Base-by-base conservation (phyloP, 2,329 filamentous ascomycete genomes). In the Hypomyces rosellus region DNA sequence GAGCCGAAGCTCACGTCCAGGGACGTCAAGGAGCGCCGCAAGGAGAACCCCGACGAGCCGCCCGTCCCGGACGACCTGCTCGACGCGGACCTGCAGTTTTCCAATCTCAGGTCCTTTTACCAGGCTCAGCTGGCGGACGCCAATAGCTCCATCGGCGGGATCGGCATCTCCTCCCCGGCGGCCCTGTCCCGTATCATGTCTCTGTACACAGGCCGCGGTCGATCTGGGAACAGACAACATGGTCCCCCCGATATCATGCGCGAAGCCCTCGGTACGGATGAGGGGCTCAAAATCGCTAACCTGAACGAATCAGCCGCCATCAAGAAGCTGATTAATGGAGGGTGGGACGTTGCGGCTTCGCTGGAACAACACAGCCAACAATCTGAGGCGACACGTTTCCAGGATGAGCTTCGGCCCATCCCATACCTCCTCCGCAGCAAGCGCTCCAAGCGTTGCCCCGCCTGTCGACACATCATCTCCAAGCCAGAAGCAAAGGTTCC, bases 391-490 rank as follows among this genome's bases (percentile, higher is more conserved):
- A 70, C 79, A 2, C 81, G 79, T 6, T 91, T 93, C 63, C 70
- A 81, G 2, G 78, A 85, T 48, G 82, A 92, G 16, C 80, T 97
- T 5, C 85, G 89, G 25, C 93, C 93, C 0, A 78, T 91, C 13
- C 85, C 91, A 0, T 86, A 88, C 14, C 78, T 95, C 2, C 81
- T 99, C 13, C 85, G 89, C 50, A 95, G 92, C 0, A 96, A 96
- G 65, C 86, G 92, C 36, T 90, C 89, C 16, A 97, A 96, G 71
- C 88, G 93, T 42, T 99, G 93, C 68, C 86, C 89, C 46, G 80
- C 85, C 11, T 99, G 93, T 70, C 86, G 93, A 12, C 92, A 97
- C 71, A 96, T 97, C 64, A 86, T 99, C 59, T 88, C 89, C 54
- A 95, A 95, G 66, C 93, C 92, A 13, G 93, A 99, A 69, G 81